Evolutionary conservation across 352 stramenopile species (phyloP), one percentile per base, ranked within the genome.

Genomic region (Bremia lactucae): DNA sequence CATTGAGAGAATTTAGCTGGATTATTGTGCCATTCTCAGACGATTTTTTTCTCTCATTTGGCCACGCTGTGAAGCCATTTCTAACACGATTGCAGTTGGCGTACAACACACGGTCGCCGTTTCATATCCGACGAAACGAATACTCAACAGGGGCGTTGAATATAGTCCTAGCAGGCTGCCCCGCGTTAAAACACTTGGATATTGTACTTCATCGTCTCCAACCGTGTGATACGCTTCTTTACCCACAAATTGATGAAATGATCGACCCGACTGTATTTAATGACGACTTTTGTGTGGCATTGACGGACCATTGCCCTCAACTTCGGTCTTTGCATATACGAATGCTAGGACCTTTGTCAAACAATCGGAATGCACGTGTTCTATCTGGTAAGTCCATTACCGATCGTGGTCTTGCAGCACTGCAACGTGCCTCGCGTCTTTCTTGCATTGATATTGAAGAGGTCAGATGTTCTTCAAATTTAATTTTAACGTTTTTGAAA

Each of bases 1-100:
- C 40, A 0, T 37, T 85, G 34, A 55, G 67, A 6, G 72, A 82
- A 46, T 77, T 85, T 48, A 78, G 72, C 38, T 85, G 72, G 72
- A 61, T 74, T n/a, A 52, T 82, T 11, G 53, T 85, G 28, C 72
- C 72, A 0, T 85, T 81, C 36, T 65, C 68, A 1, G 69, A 85
- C 45, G 63, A 68, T 40, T 85, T 82, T 49, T 85, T 85, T 38
- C 42, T 67, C 3, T 59, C 66, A 11, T 85, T 82, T 37, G 62
- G 62, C 6, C 52, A 63, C 1, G 56, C 42, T 1, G 9, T 23
- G 1, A 80, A 76, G 41, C 48, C 55, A 7, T 38, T 56, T 19
- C 52, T 80, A 11, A 66, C 55, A 4, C 60, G 56, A 9, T 22
- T 77, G 19, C 65, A 77, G 48, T 51, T 77, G 7, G 72, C 65